A percentile compares a stretch with the other conserved stretches of the same genome.
Conservation (phyloP, 164 flowering plant genomes). For the Chimonanthus salicifolius region DNA sequence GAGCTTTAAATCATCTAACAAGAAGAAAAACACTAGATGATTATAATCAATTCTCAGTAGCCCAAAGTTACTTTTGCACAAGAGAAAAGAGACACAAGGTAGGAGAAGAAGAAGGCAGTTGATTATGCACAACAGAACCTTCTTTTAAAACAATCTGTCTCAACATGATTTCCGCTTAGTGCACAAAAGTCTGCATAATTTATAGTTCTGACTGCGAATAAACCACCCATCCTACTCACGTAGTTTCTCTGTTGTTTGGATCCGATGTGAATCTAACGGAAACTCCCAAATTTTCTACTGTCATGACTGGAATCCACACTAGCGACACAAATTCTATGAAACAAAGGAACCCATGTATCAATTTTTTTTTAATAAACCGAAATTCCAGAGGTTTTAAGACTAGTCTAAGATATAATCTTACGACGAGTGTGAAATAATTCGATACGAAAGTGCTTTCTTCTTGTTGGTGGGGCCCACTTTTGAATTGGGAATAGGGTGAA, state of each 20-base stretch:
- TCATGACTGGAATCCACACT: neutral
- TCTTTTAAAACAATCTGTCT: neutral
- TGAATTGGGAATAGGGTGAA: too few species aligned
- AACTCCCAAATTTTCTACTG: neutral
- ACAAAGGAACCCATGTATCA: neutral
- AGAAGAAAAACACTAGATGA: neutral
- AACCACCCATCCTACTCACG: neutral
- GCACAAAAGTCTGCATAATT: neutral
- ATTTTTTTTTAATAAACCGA: neutral
- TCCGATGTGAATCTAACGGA: neutral
- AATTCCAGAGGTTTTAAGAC: neutral
- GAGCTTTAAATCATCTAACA: neutral
- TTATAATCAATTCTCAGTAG: neutral
- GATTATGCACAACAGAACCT: neutral
- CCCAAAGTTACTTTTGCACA: neutral
- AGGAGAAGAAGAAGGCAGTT: neutral
- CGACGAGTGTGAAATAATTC: too few species aligned
- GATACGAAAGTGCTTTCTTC: too few species aligned
- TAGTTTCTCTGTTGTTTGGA: neutral
- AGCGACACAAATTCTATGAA: neutral
- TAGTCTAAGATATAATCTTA: too few species aligned
- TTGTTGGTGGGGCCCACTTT: too few species aligned
- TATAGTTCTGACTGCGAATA: neutral
- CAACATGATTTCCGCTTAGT: neutral
- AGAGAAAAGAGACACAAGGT: neutral